Percentiles rank a stretch among this genome's conserved stretches.
Conservation (phyloP, 176 grass and related monocot genomes). For the Oryza coarctata region DNA sequence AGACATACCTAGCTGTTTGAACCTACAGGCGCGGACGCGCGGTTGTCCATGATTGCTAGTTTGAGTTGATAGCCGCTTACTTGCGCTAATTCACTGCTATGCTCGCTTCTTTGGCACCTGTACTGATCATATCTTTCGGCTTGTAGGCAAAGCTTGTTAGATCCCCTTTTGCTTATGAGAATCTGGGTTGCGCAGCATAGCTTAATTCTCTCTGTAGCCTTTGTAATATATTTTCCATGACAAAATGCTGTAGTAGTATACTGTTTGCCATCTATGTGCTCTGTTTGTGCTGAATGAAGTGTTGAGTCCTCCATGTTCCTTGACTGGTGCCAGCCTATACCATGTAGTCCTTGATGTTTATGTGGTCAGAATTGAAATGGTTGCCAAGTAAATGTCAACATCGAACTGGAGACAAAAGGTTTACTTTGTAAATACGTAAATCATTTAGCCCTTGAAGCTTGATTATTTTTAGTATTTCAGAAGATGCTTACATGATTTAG, state of each 20-base stretch:
- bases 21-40: not conserved
- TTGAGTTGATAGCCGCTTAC: not conserved
- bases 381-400: not conserved
- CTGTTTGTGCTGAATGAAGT: not conserved
- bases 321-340: too few species aligned
- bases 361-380: not conserved
- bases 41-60: not conserved
- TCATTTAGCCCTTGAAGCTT: not conserved
- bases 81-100: not conserved
- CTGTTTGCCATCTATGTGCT: not conserved
- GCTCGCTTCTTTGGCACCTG: not conserved
- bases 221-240: not conserved
- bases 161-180: not conserved
- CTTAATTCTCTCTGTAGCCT: not conserved
- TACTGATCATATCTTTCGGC: not conserved
- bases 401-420: not conserved
- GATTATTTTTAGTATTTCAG: not conserved
- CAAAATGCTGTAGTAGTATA: not conserved
- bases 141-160: not conserved
- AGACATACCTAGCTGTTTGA: not conserved
- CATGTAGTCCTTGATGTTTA: not conserved
- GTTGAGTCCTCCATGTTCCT: not conserved
- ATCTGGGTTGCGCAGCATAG: not conserved
- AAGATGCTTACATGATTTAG: not conserved
- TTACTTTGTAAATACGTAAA: not conserved